These are phyloP conservation scores for Boletus subcaerulescens DNA, from an alignment of 768 basidiomycete genomes.

Conservation along the genomic window DNA sequence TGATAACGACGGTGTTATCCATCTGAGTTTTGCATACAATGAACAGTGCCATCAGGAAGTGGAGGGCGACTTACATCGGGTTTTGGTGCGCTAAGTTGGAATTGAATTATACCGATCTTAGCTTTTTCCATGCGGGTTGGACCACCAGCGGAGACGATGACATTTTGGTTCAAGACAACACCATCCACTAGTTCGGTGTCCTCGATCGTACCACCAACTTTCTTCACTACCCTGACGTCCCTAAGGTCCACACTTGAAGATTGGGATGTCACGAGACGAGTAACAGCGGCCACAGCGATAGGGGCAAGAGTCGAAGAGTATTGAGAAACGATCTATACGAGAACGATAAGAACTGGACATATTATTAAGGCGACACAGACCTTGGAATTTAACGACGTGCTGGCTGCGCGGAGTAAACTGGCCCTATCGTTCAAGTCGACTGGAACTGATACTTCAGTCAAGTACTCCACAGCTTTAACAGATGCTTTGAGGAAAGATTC, in stretches of 20 bases:
- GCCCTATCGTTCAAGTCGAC: constrained; percentile 87
- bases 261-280: constrained; percentile 80
- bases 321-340: constrained; percentile 89
- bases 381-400: constrained; percentile 95
- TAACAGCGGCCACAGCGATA: constrained; percentile 96
- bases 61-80: constrained; percentile 70
- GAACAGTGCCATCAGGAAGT: neutral
- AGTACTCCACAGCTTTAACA: constrained; percentile 87
- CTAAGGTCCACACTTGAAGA: constrained; percentile 95
- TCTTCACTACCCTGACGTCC: constrained; percentile 95
- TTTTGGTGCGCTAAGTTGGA: constrained; percentile 96
- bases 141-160: constrained; percentile 85
- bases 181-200: constrained; percentile 97
- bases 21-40: constrained; percentile 53
- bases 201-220: constrained; percentile 98
- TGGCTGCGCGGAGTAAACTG: constrained; percentile 86
- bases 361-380: constrained; percentile 36
- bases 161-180: constrained; percentile 96
- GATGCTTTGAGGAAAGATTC: constrained; percentile 94
- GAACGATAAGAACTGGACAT: constrained; percentile 7
- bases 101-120: constrained; percentile 97
- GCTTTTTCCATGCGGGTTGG: constrained; percentile 97
- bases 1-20: constrained; percentile 99
- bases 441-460: constrained; percentile 89
- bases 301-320: constrained; percentile 98